Conservation (phyloP, 2,329 filamentous ascomycete genomes). For the Scedosporium minutisporum region DNA sequence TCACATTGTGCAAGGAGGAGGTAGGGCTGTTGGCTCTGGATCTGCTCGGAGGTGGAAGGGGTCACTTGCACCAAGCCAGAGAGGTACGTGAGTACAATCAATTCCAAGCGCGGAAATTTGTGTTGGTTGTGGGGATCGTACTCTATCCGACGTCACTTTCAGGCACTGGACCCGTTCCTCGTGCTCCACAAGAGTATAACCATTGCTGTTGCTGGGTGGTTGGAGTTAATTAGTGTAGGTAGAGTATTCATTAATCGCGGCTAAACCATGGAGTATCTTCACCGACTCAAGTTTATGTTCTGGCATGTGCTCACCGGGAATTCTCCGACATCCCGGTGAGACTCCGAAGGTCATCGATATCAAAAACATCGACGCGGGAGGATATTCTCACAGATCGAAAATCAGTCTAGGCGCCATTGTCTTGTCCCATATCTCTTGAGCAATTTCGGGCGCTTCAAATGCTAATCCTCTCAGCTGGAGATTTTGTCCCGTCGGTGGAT, state of each 20-base stretch:
- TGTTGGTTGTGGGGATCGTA: not conserved
- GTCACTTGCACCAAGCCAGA: not conserved
- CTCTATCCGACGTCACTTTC: not conserved
- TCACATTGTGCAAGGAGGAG: not conserved
- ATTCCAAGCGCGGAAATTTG: not conserved
- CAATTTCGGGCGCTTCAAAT: too few relatives aligned
- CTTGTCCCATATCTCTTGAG: too few relatives aligned
- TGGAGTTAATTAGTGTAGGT: not conserved
- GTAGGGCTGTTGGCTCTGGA: not conserved
- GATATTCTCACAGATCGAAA: too few relatives aligned
- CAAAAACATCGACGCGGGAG: too few relatives aligned
- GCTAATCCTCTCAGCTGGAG: too few relatives aligned
- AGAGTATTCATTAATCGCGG: not conserved
- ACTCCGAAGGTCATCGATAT: too few relatives aligned
- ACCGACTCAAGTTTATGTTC: too few relatives aligned
- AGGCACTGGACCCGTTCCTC: not conserved
- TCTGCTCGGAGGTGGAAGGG: not conserved
- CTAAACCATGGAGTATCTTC: not conserved
- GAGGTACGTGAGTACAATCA: not conserved
- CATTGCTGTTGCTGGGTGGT: not conserved
- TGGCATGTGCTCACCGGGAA: too few relatives aligned
- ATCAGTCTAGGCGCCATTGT: too few relatives aligned
- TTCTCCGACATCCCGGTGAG: too few relatives aligned
- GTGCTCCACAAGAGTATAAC: not conserved
- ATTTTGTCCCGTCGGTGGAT: too few relatives aligned